A percentile compares a stretch with the other conserved stretches of the same genome.
phyloP scores from a whole-genome alignment of 2,329 filamentous ascomycete species.

The Cladosporium cucumerinum region DNA sequence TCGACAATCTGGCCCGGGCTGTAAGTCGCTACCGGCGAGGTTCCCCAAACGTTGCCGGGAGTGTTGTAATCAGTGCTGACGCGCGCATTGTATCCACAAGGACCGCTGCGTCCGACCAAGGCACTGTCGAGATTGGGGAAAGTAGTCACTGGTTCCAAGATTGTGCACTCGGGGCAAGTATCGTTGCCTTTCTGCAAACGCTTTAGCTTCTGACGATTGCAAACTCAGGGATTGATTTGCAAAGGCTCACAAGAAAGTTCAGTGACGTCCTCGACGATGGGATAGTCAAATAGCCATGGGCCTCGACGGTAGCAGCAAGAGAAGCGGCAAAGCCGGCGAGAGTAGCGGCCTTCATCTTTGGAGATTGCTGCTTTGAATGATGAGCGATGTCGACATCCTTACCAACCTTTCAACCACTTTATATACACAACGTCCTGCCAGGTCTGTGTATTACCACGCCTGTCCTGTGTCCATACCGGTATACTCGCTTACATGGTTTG shows the following conservation, averaged over 20 bases:
- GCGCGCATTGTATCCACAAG: neutral
- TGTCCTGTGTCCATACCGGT: neutral
- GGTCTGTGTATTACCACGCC: neutral
- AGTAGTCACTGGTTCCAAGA: neutral
- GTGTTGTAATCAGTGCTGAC: constrained; percentile 2
- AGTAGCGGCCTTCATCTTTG: neutral
- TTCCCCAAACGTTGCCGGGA: neutral
- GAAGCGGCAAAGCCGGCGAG: neutral
- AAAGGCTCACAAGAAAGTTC: neutral
- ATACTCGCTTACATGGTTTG: constrained; percentile 1
- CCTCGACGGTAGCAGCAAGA: neutral
- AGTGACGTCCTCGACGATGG: neutral
- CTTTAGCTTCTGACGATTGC: neutral
- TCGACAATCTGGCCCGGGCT: neutral
- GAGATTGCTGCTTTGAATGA: neutral
- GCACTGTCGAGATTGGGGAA: neutral
- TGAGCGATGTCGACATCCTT: neutral
- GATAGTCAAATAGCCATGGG: neutral
- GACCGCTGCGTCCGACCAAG: neutral
- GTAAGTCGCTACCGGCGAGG: neutral
- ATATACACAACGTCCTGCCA: neutral
- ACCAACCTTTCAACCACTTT: neutral
- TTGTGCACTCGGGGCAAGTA: neutral
- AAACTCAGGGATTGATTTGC: neutral
- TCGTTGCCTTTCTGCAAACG: neutral